Evolutionary conservation across 768 basidiomycete species (phyloP).

Genomic region (Cystobasidium ongulense): DNA sequence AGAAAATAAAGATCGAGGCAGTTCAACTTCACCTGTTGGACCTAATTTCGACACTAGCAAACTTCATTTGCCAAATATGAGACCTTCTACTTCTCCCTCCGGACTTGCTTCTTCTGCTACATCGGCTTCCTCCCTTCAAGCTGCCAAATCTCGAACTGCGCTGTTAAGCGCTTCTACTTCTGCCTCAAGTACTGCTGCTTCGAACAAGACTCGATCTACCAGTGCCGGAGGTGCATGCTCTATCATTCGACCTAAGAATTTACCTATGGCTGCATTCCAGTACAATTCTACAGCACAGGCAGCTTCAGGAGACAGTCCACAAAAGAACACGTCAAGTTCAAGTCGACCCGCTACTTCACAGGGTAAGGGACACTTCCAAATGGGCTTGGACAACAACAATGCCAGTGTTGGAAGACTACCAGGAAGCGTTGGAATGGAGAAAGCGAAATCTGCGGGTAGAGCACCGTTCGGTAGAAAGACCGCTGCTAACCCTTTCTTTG

Average conservation of each 20-base stretch:
- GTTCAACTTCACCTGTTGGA: background rate
- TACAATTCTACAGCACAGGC: slow-evolving; percentile 40
- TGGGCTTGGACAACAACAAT: background rate
- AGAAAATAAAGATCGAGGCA: background rate
- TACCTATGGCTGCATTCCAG: slow-evolving; percentile 48
- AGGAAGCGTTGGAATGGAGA: background rate
- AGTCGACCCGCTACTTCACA: background rate
- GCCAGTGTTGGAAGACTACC: background rate
- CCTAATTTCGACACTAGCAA: background rate
- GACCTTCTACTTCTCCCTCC: background rate
- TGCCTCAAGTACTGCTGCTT: background rate
- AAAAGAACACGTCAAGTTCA: background rate
- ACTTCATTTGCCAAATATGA: background rate
- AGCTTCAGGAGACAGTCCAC: slow-evolving; percentile 17
- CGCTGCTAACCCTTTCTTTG: slow-evolving; percentile 79
- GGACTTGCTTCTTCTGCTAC: background rate
- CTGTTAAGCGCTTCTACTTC: background rate
- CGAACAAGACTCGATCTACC: background rate
- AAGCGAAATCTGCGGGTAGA: background rate
- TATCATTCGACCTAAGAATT: slow-evolving; percentile 40
- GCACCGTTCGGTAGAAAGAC: background rate
- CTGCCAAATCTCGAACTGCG: background rate
- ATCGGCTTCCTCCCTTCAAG: background rate
- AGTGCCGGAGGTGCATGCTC: slow-evolving; percentile 1
- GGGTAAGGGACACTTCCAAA: background rate